Base-by-base conservation (phyloP, 2,329 filamentous ascomycete genomes). In the Penicillium sp. region DNA sequence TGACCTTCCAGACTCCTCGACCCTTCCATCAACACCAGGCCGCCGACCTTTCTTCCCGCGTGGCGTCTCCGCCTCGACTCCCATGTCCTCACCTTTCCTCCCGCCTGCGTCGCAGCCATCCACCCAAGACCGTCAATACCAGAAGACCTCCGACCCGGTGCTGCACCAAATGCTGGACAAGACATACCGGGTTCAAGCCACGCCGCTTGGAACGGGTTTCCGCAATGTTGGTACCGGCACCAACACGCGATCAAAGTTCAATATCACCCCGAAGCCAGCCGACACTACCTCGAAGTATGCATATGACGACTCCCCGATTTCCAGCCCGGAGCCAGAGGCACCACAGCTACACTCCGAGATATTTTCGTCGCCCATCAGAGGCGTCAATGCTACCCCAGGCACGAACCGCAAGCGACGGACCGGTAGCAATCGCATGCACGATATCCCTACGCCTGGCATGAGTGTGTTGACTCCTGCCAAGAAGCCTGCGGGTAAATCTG, bases 101-200 rank as follows among this genome's bases (percentile, higher is more conserved):
- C 61, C 84, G 74, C 75, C 79, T 67, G 71, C 77, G 64, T 69
- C 72, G 70, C 70, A 70, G 53, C 71, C 74, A 57, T 67, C 75
- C 60, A 55, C 70, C 29, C 68, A 68, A 58, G 74, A 75, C 47
- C 66, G 65, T 34, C 61, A 67, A 11, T 69, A 72, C 41, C 65
- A 68, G 11, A 78, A 72, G 74, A 65, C 65, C 4, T 68, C 69
- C 7, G 91, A 97, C 68, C 89, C 90, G 2, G 79, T 97, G 8
- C 81, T 99, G 38, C 93, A 97, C 71, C 89, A 89, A 55, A 81
- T 97, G n/a, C 84, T 96, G 5, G 92, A 97, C 78, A 97, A 95
- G 75, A 97, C 89, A 54, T 99, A 96, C 77, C 90, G 93, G 30
- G 81, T 99, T 23, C 90, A 95, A 73, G 91, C 93, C 6, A 99